Base-by-base conservation (phyloP, 495 filamentous ascomycete genomes). In the Penicillium subrubescens region DNA sequence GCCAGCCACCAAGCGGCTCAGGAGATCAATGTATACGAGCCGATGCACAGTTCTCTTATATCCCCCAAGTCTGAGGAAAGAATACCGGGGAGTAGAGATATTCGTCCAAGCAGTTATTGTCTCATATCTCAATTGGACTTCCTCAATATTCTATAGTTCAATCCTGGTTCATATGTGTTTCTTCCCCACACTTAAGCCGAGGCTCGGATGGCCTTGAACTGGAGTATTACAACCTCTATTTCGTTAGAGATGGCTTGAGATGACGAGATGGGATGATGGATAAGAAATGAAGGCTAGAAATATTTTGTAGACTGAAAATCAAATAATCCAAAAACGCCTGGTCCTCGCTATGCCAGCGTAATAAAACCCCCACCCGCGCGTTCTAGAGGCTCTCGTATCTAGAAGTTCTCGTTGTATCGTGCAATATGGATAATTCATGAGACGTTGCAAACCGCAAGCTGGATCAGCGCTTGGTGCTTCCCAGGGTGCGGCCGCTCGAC, bases 321-420 rank as follows among this genome's bases (percentile, higher is more conserved):
- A 12, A 19, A 19, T 5, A 25, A 33, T 58, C 61, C 51, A 8
- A 29, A 51, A 74, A 76, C 73, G 71, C 73, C 73, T 59, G 35
- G 50, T 59, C 66, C 69, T 68, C 71, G 75, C 73, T 75, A 75
- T 74, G 71, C 63, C 70, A 61, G 62, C 54, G 57, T 61, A 69
- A 48, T 34, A 62, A 56, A 35, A 59, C 37, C 33, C 33, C 39
- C 48, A 10, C 19, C 57, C 56, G 43, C 43, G 23, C 39, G 35
- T 43, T 73, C 67, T 67, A 69, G 61, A 65, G 59, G 56, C 31
- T 55, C 34, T 52, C 53, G 8, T 29, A 50, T 65, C 64, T 64
- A 64, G 59, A 63, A 35, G 29, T 56, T 50, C 64, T 63, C 35
- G 43, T 58, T 12, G 37, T 58, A 57, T 63, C 59, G 23, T 62